phyloP scores from a whole-genome alignment of 495 filamentous ascomycete species.

The Penicillium cosmopolitanum region DNA sequence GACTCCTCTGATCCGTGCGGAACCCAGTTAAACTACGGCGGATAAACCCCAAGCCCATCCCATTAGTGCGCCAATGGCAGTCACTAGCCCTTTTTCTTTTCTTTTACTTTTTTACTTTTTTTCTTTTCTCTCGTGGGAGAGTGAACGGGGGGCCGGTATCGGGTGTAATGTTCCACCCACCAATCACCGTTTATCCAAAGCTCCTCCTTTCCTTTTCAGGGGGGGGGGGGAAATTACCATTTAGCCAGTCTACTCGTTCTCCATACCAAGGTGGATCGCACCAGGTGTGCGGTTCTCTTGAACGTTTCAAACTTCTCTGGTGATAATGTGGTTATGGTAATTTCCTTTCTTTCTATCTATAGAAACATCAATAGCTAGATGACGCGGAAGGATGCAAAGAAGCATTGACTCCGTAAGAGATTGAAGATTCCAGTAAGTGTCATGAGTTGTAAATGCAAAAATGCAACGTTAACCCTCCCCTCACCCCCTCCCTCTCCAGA shows the following conservation, averaged over 20 bases:
- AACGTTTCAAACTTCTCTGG: constrained; percentile 5
- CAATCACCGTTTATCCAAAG: constrained; percentile 16
- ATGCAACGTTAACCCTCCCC: constrained; percentile 5
- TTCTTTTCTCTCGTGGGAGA: neutral
- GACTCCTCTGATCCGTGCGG: constrained; percentile 11
- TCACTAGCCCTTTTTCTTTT: neutral
- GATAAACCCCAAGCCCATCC: constrained; percentile 12
- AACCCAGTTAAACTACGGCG: constrained; percentile 3
- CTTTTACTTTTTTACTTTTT: neutral
- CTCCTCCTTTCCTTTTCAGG: neutral
- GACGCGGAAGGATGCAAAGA: constrained; percentile 1
- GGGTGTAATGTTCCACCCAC: constrained; percentile 7
- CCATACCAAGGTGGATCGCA: neutral
- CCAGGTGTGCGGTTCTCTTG: constrained; percentile 2
- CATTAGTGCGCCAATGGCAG: constrained; percentile 8
- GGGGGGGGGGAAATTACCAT: constrained; percentile 4
- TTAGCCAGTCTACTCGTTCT: neutral
- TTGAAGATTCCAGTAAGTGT: neutral
- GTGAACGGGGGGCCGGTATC: constrained; percentile 24
- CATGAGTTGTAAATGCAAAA: constrained; percentile 7
- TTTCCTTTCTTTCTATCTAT: constrained; percentile 15
- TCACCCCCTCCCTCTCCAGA: neutral
- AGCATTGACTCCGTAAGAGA: too few species aligned
- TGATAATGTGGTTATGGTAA: neutral
- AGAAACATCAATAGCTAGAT: constrained; percentile 7